Percentiles rank a stretch among this genome's conserved stretches.
phyloP scores from a whole-genome alignment of 2,329 filamentous ascomycete species.

The Orbilia quercus region DNA sequence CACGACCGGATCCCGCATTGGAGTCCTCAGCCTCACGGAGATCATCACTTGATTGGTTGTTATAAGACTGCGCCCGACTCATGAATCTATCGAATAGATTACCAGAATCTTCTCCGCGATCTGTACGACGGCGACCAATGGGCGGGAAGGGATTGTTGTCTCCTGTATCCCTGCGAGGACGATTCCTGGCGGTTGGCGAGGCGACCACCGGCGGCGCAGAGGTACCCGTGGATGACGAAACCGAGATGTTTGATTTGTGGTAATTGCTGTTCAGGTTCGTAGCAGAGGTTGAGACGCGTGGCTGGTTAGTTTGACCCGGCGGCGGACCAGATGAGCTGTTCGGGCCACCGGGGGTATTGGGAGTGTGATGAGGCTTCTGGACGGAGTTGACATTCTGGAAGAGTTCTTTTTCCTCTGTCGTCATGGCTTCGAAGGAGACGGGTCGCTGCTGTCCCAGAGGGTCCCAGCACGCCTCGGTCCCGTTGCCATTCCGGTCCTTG shows the following conservation, averaged over 20 bases:
- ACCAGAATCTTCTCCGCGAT: constrained; percentile 62
- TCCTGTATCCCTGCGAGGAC: constrained; percentile 82
- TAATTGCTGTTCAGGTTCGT: constrained; percentile 51
- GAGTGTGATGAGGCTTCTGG: constrained; percentile 31
- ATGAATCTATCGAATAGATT: constrained; percentile 49
- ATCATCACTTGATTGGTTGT: constrained; percentile 53
- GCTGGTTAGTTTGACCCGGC: constrained; percentile 31
- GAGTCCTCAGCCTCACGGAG: constrained; percentile 54
- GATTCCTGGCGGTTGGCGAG: constrained; percentile 75
- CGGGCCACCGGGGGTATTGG: constrained; percentile 34
- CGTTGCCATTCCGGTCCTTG: constrained; percentile 47
- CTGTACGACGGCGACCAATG: constrained; percentile 65
- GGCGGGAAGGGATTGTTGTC: constrained; percentile 73
- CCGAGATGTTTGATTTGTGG: constrained; percentile 58
- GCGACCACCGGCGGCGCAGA: constrained; percentile 81
- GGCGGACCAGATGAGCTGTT: constrained; percentile 50
- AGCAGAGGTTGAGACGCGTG: constrained; percentile 36
- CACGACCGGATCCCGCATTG: constrained; percentile 59
- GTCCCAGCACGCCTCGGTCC: constrained; percentile 51
- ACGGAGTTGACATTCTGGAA: constrained; percentile 60
- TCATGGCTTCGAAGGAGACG: constrained; percentile 57
- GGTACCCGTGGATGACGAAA: constrained; percentile 81
- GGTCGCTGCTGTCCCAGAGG: constrained; percentile 35
- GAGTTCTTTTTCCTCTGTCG: constrained; percentile 72
- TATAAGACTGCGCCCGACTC: constrained; percentile 30